A percentile compares a stretch with the other conserved stretches of the same genome.
These are phyloP conservation scores for Aspergillus fijiensis DNA, from an alignment of 2,329 filamentous ascomycete species.

Conservation along the genomic window DNA sequence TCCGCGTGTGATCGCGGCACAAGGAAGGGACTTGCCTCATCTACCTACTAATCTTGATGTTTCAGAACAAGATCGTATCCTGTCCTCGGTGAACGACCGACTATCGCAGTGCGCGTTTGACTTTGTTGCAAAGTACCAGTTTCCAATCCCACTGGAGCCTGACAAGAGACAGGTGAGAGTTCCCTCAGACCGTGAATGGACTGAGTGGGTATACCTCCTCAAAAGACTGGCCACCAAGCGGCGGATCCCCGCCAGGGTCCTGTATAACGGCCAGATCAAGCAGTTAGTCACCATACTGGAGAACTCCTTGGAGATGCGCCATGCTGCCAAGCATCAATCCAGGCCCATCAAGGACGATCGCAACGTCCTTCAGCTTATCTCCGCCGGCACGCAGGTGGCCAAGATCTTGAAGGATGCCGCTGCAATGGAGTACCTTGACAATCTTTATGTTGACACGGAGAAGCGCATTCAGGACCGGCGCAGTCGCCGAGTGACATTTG, in stretches of 20 bases:
- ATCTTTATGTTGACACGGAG: slow-evolving; percentile 79
- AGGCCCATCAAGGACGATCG: slow-evolving; percentile 83
- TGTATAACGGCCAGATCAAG: slow-evolving; percentile 89
- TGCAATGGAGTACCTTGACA: slow-evolving; percentile 79
- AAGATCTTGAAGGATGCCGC: slow-evolving; percentile 82
- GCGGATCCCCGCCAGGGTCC: slow-evolving; percentile 76
- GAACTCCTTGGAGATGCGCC: slow-evolving; percentile 84
- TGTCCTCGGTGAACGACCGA: slow-evolving; percentile 78
- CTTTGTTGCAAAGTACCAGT: slow-evolving; percentile 88
- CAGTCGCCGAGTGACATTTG: slow-evolving; percentile 39
- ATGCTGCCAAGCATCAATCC: slow-evolving; percentile 79
- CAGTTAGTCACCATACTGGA: slow-evolving; percentile 85
- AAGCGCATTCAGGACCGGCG: slow-evolving; percentile 70
- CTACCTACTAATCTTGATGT: slow-evolving; percentile 79
- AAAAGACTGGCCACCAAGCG: slow-evolving; percentile 84
- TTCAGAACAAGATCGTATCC: slow-evolving; percentile 79
- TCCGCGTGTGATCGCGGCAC: slow-evolving; percentile 68
- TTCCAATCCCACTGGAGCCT: slow-evolving; percentile 78
- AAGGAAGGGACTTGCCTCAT: slow-evolving; percentile 77
- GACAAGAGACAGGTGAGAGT: slow-evolving; percentile 76
- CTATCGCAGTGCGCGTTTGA: slow-evolving; percentile 84
- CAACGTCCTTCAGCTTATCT: slow-evolving; percentile 84
- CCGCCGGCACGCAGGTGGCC: slow-evolving; percentile 80
- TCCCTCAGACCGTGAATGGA: slow-evolving; percentile 81
- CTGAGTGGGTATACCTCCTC: slow-evolving; percentile 85